Evolutionary conservation across 2,329 filamentous ascomycete species (phyloP).

Genomic region (Huntiella omanensis): DNA sequence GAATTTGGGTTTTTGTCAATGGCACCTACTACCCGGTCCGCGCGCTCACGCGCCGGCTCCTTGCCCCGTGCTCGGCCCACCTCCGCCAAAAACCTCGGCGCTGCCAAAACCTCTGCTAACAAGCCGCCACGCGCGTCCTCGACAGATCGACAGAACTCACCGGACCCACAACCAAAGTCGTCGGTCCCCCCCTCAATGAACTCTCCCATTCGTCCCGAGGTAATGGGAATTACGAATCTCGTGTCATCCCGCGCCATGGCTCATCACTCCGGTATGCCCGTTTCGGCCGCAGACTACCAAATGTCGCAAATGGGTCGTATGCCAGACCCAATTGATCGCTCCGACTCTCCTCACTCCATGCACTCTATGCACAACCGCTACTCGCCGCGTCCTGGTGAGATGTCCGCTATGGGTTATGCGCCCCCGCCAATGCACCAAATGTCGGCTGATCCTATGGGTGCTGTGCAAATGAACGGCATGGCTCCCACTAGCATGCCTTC

Average conservation of each 20-base stretch:
- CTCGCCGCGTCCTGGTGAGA: constrained; percentile 20
- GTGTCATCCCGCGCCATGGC: constrained; percentile 13
- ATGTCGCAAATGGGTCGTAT: constrained; percentile 14
- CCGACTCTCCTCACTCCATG: constrained; percentile 37
- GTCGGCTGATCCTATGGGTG: constrained; percentile 21
- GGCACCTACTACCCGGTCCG: no score
- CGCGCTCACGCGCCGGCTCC: no score
- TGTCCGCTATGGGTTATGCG: constrained; percentile 27
- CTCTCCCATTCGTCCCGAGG: constrained; percentile 12
- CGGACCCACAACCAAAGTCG: no score
- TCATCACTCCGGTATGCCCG: constrained; percentile 13
- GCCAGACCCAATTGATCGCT: constrained; percentile 27
- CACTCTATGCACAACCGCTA: constrained; percentile 37
- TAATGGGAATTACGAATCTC: constrained; percentile 13
- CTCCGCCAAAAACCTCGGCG: no score
- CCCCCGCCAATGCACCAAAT: constrained; percentile 29
- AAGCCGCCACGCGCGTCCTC: not conserved
- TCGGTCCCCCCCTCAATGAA: constrained; percentile 10
- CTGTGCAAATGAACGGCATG: constrained; percentile 19
- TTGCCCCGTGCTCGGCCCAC: no score
- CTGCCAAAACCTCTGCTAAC: no score
- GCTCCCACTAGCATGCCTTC: constrained; percentile 8
- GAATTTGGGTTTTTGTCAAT: no score
- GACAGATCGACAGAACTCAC: not conserved
- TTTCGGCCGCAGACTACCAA: constrained; percentile 15